phyloP scores from a whole-genome alignment of 192 early-diverging fungal species.

The Backusella circina region DNA sequence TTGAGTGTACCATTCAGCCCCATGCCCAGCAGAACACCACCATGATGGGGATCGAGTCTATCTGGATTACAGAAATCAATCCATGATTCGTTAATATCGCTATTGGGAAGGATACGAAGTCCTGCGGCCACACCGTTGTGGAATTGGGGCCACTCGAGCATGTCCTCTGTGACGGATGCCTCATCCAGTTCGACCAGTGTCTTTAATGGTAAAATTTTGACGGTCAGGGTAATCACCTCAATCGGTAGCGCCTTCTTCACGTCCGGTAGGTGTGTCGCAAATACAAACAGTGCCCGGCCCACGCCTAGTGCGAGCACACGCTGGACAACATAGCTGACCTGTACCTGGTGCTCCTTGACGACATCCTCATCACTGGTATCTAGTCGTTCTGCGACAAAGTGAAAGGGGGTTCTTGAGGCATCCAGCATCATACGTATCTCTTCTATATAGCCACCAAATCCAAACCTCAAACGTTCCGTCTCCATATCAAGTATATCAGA shows the following conservation, averaged over 20 bases:
- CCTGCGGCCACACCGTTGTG: slow-evolving; percentile 85
- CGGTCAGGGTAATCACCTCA: slow-evolving; percentile 49
- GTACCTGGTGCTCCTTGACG: slow-evolving; percentile 44
- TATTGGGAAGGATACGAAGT: slow-evolving; percentile 58
- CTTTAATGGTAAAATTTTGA: slow-evolving; percentile 63
- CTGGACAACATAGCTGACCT: slow-evolving; percentile 33
- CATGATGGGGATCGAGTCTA: slow-evolving; percentile 58
- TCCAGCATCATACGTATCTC: background rate
- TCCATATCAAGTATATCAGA: slow-evolving; percentile 3
- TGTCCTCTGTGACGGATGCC: slow-evolving; percentile 30
- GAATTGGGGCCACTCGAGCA: slow-evolving; percentile 79
- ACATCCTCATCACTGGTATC: slow-evolving; percentile 26
- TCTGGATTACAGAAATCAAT: slow-evolving; percentile 69
- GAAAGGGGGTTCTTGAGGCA: background rate
- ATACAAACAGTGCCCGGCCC: slow-evolving; percentile 68
- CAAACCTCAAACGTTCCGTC: slow-evolving; percentile 1
- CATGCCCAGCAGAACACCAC: slow-evolving; percentile 77
- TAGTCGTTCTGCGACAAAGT: background rate
- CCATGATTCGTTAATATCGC: slow-evolving; percentile 70
- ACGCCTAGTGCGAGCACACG: slow-evolving; percentile 64
- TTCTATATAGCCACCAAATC: slow-evolving; percentile 7
- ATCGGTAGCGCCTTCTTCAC: slow-evolving; percentile 58
- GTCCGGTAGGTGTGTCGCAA: slow-evolving; percentile 50
- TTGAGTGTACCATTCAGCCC: slow-evolving; percentile 77
- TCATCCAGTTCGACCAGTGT: slow-evolving; percentile 52